These are phyloP conservation scores for Aspergillus texensis DNA, from an alignment of 2,329 filamentous ascomycete genomes.

Conservation along the genomic window DNA sequence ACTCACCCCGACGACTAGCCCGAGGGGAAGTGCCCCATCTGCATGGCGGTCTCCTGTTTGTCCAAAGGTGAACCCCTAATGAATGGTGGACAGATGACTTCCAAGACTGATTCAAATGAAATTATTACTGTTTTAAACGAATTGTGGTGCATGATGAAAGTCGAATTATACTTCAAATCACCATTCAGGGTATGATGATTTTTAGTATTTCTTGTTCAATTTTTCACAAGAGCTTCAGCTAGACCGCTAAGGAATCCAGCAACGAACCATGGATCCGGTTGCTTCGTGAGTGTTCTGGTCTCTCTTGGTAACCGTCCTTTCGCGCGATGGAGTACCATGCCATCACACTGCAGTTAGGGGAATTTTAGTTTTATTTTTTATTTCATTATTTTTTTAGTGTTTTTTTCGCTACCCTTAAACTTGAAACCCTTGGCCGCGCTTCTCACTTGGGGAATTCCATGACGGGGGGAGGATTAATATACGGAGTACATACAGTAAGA, in stretches of 20 bases:
- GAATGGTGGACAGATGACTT: not conserved
- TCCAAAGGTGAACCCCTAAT: constrained; percentile 1
- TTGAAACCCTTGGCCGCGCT: not conserved
- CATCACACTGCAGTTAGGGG: not conserved
- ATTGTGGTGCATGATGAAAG: not conserved
- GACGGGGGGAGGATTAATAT: not conserved
- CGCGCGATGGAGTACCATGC: not conserved
- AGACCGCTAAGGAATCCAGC: not conserved
- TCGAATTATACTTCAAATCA: not conserved
- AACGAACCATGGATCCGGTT: not conserved
- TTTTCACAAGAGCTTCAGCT: not conserved
- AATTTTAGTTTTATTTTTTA: constrained; percentile 1
- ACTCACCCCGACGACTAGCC: constrained; percentile 1
- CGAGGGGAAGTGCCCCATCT: not conserved
- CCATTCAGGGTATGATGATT: not conserved
- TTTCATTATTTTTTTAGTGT: not conserved
- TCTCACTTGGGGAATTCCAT: not conserved
- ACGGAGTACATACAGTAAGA: not conserved
- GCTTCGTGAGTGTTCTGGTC: constrained; percentile 1
- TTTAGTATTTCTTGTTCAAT: not conserved
- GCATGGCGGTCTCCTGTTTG: constrained; percentile 2
- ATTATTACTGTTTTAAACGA: not conserved
- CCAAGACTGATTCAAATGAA: not conserved
- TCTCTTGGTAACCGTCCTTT: not conserved
- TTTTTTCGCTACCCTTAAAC: not conserved